Conservation (phyloP, 2,329 filamentous ascomycete genomes). For the Cercospora sp. region DNA sequence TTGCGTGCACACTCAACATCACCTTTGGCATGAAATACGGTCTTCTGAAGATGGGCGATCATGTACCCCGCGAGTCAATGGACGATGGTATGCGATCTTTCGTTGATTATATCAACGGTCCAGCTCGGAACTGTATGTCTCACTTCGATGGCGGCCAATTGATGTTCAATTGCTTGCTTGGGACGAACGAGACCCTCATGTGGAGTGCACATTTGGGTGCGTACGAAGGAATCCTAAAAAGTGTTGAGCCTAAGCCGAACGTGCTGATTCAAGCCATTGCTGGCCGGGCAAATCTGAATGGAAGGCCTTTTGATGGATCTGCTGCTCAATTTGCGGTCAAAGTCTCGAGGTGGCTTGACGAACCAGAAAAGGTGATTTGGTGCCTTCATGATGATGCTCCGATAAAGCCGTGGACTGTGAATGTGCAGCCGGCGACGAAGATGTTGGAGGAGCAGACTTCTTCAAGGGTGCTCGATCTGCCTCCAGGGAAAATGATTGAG, state of each 20-base stretch:
- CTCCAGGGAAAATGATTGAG: not conserved
- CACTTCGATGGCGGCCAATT: not conserved
- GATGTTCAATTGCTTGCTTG: not conserved
- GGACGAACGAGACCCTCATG: not conserved
- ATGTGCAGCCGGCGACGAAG: not conserved
- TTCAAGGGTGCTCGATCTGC: not conserved
- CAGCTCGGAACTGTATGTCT: not conserved
- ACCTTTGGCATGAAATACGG: not conserved
- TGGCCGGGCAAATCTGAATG: not conserved
- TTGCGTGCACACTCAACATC: not conserved
- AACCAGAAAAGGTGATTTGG: not conserved
- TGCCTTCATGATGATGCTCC: not conserved
- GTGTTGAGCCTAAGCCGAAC: not conserved
- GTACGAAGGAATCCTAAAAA: not conserved
- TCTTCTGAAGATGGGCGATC: not conserved
- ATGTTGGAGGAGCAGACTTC: not conserved
- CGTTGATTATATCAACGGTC: not conserved
- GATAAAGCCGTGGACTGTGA: not conserved
- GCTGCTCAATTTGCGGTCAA: not conserved
- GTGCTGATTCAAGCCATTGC: not conserved
- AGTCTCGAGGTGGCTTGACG: not conserved
- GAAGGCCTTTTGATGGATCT: not conserved
- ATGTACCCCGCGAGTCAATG: not conserved
- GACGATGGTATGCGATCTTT: not conserved
- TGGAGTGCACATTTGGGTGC: not conserved